Base-by-base conservation (phyloP, 108 stramenopile genomes). In the Pseudonitzschia pungens region DNA sequence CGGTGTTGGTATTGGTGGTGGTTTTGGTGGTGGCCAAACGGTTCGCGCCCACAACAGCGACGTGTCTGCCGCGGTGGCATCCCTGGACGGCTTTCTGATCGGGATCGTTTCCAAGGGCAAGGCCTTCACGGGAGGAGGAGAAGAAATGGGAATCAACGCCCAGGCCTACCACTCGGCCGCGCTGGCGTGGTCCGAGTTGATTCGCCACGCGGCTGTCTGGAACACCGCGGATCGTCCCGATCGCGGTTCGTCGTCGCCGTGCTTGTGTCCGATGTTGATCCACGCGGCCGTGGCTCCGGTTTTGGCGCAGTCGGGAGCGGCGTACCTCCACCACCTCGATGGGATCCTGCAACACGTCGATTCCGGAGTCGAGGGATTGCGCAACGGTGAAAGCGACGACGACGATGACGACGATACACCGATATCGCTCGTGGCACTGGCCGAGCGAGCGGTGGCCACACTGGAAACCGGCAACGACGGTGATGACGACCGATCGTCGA, bases 211-310 rank as follows among this genome's bases (percentile, higher is more conserved):
- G 27, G 58, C 63, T 18, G 31, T 78, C 21, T 93, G 92, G 89
- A 87, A 87, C 82, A 72, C 54, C 0, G 11, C 60, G 53, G 54
- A 33, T 29, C 11, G 9, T 43, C 42, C 42, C 42, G 42, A 6
- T 43, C 6, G 42, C n/a, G n/a, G n/a, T n/a, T n/a, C n/a, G n/a
- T n/a, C n/a, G n/a, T n/a, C n/a, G 11, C 7, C 45, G 18, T 53
- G 59, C 1, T 75, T 66, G 0, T 74, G 87, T 1, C 92, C 92
- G 18, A 91, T 94, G 93, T 60, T 94, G 70, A 86, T 78, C 1
- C 85, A 87, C 36, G 86, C 81, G 9, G 88, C 87, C 1, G 88
- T 94, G 14, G 87, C 88, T 48, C 90, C 93, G 9, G 54, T 94
- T 54, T 69, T 91, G 63, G 87, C 84, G 20, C 86, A 90, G 65